Evolutionary conservation across 805 yeast species (phyloP), one percentile per base, ranked within the genome.

Genomic region (Ogataea parapolymorpha): DNA sequence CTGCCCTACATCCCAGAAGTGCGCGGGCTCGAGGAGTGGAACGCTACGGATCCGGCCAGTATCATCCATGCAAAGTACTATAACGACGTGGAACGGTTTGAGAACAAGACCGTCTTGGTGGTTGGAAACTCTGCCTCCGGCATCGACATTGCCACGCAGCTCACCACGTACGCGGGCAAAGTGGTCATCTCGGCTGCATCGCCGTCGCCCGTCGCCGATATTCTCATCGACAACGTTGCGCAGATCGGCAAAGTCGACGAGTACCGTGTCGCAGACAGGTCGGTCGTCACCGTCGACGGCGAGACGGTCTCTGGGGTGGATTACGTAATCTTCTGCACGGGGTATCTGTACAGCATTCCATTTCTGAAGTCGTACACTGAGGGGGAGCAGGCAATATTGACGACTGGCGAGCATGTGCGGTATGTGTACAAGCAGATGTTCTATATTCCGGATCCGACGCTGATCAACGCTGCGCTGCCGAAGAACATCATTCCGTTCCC

Each of bases 271-370:
- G 49, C 50, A 10, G 50, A 56, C 14, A 45, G 53, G 20, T 52
- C 66, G 0, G 71, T 80, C 2, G 53, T 59, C 10, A 75, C 81
- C 42, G 66, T 50, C 4, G 78, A 77, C 47, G 88, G 83, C 2
- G 49, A 59, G 3, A 58, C 51, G 9, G 43, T 80, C 2, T 50
- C 51, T 1, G 67, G 67, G 26, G 73, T 84, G 29, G 90, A 85
- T 46, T 54, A 56, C 16, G 65, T 86, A 8, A 65, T 85, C 8
- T 83, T 80, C 57, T 84, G 86, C 36, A 85, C 95, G 0, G 95
- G 95, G 1, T 86, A 84, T 59, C 65, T 77, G 33, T 79, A 79
- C 53, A 72, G 77, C 26, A 68, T 76, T 41, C 93, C 95, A 15
- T 83, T 76, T 50, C 59, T 86, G 37, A 69, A 74, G 32, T 48